These are phyloP conservation scores for Suhomyces kilbournensis DNA, from an alignment of 805 yeast species.

Conservation along the genomic window DNA sequence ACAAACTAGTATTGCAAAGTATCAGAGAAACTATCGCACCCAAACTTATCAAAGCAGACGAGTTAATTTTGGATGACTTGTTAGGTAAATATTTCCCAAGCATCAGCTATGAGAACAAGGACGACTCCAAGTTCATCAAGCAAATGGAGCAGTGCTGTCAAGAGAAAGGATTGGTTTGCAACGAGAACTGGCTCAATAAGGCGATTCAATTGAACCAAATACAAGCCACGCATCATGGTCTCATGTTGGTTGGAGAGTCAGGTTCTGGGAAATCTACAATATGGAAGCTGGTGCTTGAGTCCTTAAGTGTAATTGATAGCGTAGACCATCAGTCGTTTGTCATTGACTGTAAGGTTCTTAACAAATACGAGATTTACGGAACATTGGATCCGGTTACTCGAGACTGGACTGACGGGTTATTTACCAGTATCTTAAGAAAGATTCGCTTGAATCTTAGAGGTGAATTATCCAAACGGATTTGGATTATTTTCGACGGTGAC, in stretches of 20 bases:
- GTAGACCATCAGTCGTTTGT: constrained; percentile 38
- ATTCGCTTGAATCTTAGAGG: constrained; percentile 57
- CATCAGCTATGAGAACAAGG: constrained; percentile 14
- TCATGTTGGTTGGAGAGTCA: constrained; percentile 74
- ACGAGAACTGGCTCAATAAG: constrained; percentile 50
- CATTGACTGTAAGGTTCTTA: constrained; percentile 74
- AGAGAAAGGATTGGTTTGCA: constrained; percentile 26
- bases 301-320: constrained; percentile 31
- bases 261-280: constrained; percentile 71
- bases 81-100: constrained; percentile 25
- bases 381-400: constrained; percentile 68
- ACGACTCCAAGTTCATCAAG: constrained; percentile 21
- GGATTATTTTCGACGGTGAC: constrained; percentile 91
- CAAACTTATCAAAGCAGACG: constrained; percentile 57
- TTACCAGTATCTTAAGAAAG: constrained; percentile 64
- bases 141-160: constrained; percentile 25
- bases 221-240: constrained; percentile 66
- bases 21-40: constrained; percentile 67
- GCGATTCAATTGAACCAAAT: constrained; percentile 61
- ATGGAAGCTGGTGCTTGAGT: constrained; percentile 47
- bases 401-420: constrained; percentile 90
- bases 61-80: constrained; percentile 30
- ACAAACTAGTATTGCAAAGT: constrained; percentile 45
- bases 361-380: constrained; percentile 70
- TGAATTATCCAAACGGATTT: constrained; percentile 51